Evolutionary conservation across 495 filamentous ascomycete genomes (phyloP).

Genomic region (Glonium stellatum): DNA sequence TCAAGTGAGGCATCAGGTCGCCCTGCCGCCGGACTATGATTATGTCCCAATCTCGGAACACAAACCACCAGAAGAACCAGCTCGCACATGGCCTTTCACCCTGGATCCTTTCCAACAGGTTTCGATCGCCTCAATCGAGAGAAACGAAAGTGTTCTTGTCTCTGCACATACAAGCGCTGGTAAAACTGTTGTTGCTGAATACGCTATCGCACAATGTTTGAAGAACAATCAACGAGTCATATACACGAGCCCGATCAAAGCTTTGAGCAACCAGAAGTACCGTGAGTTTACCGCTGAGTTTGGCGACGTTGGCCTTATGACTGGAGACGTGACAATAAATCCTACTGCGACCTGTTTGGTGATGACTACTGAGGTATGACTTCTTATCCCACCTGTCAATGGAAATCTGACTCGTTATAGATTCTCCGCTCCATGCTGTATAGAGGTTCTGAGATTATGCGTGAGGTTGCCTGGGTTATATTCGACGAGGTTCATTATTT

Average conservation of each 20-base stretch:
- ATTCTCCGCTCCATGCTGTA: conserved; percentile 99
- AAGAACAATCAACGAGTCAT: conserved; percentile 96
- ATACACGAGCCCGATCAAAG: conserved; percentile 98
- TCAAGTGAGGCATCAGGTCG: conserved; percentile 97
- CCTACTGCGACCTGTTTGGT: conserved; percentile 95
- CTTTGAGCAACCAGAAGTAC: conserved; percentile 96
- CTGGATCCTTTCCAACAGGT: conserved; percentile 96
- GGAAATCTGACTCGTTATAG: conserved; percentile 27
- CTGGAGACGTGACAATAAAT: conserved; percentile 97
- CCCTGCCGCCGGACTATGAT: conserved; percentile 84
- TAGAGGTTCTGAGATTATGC: conserved; percentile 97
- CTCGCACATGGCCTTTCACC: conserved; percentile 75
- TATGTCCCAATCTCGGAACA: conserved; percentile 91
- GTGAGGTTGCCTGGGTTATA: conserved; percentile 93
- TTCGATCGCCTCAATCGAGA: conserved; percentile 85
- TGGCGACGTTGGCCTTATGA: conserved; percentile 96
- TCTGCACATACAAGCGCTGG: conserved; percentile 96
- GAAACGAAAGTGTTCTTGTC: conserved; percentile 91
- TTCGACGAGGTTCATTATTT: conserved; percentile 99
- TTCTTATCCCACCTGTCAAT: not conserved
- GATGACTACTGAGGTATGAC: conserved; percentile 81
- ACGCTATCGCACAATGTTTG: conserved; percentile 95
- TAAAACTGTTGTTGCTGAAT: conserved; percentile 96
- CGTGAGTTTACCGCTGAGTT: conserved; percentile 93
- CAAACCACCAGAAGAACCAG: conserved; percentile 74